These are phyloP conservation scores for Penicillium paxilli DNA, from an alignment of 495 filamentous ascomycete species.

Conservation along the genomic window DNA sequence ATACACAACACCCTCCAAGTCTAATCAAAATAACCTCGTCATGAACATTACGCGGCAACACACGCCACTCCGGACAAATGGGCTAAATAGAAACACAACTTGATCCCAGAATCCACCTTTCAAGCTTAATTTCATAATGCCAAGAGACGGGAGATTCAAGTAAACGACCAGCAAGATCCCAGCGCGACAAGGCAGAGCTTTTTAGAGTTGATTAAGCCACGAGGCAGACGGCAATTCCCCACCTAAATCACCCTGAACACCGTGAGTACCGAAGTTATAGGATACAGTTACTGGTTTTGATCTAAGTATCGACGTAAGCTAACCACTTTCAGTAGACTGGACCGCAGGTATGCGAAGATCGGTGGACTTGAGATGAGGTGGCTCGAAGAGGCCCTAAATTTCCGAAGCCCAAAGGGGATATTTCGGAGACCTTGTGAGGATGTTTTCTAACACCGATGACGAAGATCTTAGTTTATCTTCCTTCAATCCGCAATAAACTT, in stretches of 20 bases:
- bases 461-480: neutral
- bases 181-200: neutral
- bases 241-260: neutral
- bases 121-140: neutral
- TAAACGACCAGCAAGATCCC: neutral
- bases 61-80: neutral
- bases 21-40: neutral
- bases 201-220: neutral
- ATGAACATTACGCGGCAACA: neutral
- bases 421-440: neutral
- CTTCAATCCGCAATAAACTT: neutral
- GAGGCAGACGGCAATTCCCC: neutral
- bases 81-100: neutral
- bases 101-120: neutral
- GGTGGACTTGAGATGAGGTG: neutral
- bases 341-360: neutral
- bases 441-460: neutral
- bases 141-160: neutral
- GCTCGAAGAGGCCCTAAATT: neutral
- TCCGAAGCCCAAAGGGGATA: neutral
- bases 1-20: neutral
- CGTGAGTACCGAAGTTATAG: neutral
- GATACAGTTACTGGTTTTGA: neutral
- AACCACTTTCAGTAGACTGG: neutral
- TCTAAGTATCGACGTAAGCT: neutral